These are phyloP conservation scores for Fraxinus albicans DNA, from an alignment of 305 asterid species.

Conservation along the genomic window DNA sequence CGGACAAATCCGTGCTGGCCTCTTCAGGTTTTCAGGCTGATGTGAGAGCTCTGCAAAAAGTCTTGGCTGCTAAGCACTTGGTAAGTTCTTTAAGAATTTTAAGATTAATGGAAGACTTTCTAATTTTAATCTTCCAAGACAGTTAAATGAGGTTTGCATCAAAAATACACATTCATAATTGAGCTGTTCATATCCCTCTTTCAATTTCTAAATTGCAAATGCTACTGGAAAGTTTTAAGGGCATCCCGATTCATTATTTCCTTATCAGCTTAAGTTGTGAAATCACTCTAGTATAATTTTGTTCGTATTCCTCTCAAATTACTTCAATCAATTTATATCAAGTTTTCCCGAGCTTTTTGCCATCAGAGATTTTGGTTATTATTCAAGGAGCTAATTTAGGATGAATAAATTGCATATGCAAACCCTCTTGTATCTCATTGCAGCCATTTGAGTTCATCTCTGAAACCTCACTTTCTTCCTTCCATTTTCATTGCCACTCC, in stretches of 20 bases:
- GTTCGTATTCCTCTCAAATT: neutral
- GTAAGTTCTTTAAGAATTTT: constrained; percentile 40
- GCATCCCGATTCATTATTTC: neutral
- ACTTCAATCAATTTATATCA: neutral
- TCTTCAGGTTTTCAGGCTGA: constrained; percentile 98
- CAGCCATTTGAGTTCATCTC: neutral
- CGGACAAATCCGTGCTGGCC: constrained; percentile 88
- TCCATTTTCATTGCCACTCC: neutral
- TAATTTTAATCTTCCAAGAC: neutral
- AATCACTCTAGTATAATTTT: neutral
- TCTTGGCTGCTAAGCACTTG: constrained; percentile 82
- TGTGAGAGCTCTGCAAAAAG: constrained; percentile 89
- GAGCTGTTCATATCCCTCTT: neutral
- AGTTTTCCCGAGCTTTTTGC: neutral
- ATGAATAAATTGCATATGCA: neutral
- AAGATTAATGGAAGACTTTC: neutral
- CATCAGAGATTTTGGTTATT: neutral
- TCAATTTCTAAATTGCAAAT: neutral
- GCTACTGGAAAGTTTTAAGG: neutral
- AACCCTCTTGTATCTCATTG: neutral
- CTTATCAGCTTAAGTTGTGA: neutral
- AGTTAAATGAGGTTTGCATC: neutral
- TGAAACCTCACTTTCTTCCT: neutral
- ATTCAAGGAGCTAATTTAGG: neutral
- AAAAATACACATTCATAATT: neutral